phyloP scores from a whole-genome alignment of 2,329 filamentous ascomycete species.

The Claviceps sp. region DNA sequence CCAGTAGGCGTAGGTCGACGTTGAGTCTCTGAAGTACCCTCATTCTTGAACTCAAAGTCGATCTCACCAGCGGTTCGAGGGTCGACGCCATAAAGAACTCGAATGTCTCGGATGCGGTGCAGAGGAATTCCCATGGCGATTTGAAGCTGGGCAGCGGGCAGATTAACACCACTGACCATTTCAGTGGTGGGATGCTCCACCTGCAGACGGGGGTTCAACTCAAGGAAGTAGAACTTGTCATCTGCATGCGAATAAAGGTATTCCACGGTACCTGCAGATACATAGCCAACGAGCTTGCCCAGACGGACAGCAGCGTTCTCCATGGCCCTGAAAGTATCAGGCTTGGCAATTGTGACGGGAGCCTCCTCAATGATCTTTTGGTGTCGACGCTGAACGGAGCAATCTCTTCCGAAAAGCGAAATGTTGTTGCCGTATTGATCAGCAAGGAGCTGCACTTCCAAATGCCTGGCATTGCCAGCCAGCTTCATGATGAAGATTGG shows the following conservation, averaged over 20 bases:
- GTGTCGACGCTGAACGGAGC: slow-evolving; percentile 93
- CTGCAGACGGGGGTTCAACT: slow-evolving; percentile 96
- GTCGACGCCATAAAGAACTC: slow-evolving; percentile 89
- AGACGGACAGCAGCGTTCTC: slow-evolving; percentile 91
- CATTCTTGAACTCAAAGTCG: slow-evolving; percentile 89
- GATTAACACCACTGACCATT: slow-evolving; percentile 96
- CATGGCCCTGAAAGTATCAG: slow-evolving; percentile 85
- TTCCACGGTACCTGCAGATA: slow-evolving; percentile 96
- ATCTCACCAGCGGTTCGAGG: slow-evolving; percentile 76
- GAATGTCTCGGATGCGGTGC: slow-evolving; percentile 90
- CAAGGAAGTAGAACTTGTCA: slow-evolving; percentile 98
- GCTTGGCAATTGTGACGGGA: slow-evolving; percentile 88
- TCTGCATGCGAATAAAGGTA: slow-evolving; percentile 97
- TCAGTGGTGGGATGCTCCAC: slow-evolving; percentile 99
- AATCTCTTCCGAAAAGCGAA: slow-evolving; percentile 95
- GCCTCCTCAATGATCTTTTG: slow-evolving; percentile 99
- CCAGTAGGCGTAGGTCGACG: slow-evolving; percentile 86
- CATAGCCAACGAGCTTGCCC: slow-evolving; percentile 89
- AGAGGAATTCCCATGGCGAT: slow-evolving; percentile 97
- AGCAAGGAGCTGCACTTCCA: slow-evolving; percentile 93
- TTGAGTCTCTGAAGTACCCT: slow-evolving; percentile 72
- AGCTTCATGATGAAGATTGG: slow-evolving; percentile 99
- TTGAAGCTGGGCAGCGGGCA: slow-evolving; percentile 94
- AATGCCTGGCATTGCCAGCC: slow-evolving; percentile 85
- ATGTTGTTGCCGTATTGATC: slow-evolving; percentile 99